These are phyloP conservation scores for Kazachstania taianensis DNA, from an alignment of 805 yeast species.

Conservation along the genomic window DNA sequence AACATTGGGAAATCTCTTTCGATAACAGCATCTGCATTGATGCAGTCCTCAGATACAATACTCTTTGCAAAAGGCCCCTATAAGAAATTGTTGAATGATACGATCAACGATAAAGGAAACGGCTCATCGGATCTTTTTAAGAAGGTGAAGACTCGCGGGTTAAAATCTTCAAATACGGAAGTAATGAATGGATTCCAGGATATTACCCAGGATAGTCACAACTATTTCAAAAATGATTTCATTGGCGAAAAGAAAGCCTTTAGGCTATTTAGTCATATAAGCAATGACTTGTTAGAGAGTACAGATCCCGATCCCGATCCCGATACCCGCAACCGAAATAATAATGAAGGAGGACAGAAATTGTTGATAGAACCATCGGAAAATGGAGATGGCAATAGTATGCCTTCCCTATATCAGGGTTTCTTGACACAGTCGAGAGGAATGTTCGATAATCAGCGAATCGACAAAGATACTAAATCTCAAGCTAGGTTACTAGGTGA, in stretches of 20 bases:
- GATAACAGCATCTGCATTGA: conserved; percentile 46
- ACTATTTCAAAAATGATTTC: conserved; percentile 31
- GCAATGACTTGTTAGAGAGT: conserved; percentile 50
- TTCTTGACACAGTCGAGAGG: conserved; percentile 5
- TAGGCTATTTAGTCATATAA: conserved; percentile 42
- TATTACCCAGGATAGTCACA: conserved; percentile 17
- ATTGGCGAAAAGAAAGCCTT: conserved; percentile 33
- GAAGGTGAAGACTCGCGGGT: not conserved
- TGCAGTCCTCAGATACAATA: conserved; percentile 34
- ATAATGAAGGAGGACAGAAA: no score
- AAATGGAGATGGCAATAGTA: not conserved
- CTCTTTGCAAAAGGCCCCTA: conserved; percentile 26
- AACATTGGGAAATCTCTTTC: conserved; percentile 40
- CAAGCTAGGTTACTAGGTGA: conserved; percentile 3
- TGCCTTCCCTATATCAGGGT: conserved; percentile 5
- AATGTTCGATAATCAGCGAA: not conserved
- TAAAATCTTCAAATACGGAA: not conserved
- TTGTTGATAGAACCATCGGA: conserved; percentile 1
- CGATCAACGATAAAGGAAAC: conserved; percentile 16
- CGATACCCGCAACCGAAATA: conserved; percentile 12
- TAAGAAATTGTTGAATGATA: conserved; percentile 22
- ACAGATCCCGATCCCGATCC: conserved; percentile 28
- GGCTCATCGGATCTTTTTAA: not conserved
- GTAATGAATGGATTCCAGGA: not conserved
- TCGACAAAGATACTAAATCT: not conserved